Conservation (phyloP, 2,329 filamentous ascomycete genomes). For the Trichoderma atroviride region DNA sequence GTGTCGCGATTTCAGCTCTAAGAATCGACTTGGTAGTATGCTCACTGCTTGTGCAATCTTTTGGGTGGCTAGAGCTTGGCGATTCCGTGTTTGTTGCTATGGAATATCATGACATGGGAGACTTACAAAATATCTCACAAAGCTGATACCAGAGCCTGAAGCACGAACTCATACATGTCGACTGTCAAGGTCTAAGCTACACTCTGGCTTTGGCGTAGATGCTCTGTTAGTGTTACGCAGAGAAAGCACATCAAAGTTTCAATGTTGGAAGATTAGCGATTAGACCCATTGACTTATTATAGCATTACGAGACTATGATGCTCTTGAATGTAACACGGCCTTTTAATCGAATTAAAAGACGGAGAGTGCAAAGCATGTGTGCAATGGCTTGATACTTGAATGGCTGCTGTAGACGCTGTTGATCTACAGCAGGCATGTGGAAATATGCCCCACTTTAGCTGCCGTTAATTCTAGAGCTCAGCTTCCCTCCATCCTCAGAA, state of each 20-base stretch:
- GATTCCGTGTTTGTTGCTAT: neutral
- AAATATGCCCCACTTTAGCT: neutral
- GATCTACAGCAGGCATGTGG: neutral
- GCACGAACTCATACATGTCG: neutral
- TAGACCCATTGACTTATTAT: no score
- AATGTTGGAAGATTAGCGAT: no score
- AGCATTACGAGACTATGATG: no score
- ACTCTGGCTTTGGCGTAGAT: no score
- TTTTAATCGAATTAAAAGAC: no score
- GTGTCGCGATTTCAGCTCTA: neutral
- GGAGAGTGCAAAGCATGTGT: no score
- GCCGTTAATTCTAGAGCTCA: constrained; percentile 7
- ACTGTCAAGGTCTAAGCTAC: no score
- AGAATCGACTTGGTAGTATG: neutral
- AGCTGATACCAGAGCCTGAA: neutral
- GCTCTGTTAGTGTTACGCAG: no score
- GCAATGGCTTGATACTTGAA: neutral
- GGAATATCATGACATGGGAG: neutral
- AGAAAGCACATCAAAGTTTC: no score
- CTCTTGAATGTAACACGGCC: no score
- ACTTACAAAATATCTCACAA: neutral
- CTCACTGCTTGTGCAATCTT: neutral
- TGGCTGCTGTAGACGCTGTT: neutral
- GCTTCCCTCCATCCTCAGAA: neutral
- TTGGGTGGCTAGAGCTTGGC: neutral